These are phyloP conservation scores for Elongisporangium anandrum DNA, from an alignment of 352 stramenopile species.

Conservation along the genomic window DNA sequence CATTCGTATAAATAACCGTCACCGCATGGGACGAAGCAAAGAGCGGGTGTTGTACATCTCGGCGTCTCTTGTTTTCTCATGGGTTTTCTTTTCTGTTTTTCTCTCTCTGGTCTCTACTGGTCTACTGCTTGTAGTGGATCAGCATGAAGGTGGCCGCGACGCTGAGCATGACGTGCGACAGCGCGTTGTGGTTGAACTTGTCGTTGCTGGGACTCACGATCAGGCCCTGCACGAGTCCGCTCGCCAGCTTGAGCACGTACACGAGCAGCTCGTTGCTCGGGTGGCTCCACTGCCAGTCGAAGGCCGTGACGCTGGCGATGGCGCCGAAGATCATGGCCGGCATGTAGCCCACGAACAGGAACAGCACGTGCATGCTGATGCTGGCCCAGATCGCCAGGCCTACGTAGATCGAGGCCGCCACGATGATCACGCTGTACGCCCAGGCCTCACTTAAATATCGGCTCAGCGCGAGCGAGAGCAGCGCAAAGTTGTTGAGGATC, in stretches of 20 bases:
- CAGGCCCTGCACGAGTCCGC: slow-evolving; percentile 75
- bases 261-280: slow-evolving; percentile 80
- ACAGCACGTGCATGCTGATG: slow-evolving; percentile 79
- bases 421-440: slow-evolving; percentile 68
- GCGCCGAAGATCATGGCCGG: slow-evolving; percentile 80
- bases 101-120: neutral
- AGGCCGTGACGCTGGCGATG: slow-evolving; percentile 67
- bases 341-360: slow-evolving; percentile 80
- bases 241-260: slow-evolving; percentile 73
- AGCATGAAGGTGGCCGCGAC: slow-evolving; percentile 81
- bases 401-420: slow-evolving; percentile 63
- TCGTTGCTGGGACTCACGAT: slow-evolving; percentile 77
- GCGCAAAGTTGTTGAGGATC: slow-evolving; percentile 83
- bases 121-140: slow-evolving; percentile 73
- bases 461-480: slow-evolving; percentile 71
- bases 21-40: neutral
- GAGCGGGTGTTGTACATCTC: neutral
- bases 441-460: slow-evolving; percentile 71
- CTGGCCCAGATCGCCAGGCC: slow-evolving; percentile 73
- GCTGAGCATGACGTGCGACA: slow-evolving; percentile 83
- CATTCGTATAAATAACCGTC: neutral
- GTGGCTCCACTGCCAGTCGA: slow-evolving; percentile 77
- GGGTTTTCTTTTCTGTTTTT: neutral
- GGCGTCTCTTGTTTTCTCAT: too few relatives aligned
- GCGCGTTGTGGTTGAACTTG: slow-evolving; percentile 87